A percentile compares a stretch with the other conserved stretches of the same genome.
Conservation (phyloP, 164 flowering plant species). For the Kingdonia uniflora region DNA sequence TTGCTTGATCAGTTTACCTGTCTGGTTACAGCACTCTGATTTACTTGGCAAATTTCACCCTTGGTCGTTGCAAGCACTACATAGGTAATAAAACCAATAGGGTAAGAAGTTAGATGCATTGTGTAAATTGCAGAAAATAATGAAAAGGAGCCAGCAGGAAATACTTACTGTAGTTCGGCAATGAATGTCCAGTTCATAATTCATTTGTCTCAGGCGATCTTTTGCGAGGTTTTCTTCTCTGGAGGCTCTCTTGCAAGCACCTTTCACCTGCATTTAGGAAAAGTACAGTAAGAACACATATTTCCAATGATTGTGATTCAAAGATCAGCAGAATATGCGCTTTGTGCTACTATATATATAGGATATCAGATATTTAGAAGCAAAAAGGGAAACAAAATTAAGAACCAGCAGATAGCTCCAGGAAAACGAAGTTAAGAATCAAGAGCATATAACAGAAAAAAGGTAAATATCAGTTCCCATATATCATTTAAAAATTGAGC, state of each 20-base stretch:
- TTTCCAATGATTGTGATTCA: neutral
- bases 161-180: constrained; percentile 35
- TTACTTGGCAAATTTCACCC: constrained; percentile 28
- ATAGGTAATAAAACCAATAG: neutral
- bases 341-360: no score
- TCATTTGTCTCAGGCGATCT: constrained; percentile 32
- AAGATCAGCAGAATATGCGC: neutral
- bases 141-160: neutral
- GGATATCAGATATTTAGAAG: no score
- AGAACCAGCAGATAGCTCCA: no score
- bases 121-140: neutral
- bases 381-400: no score
- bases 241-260: constrained; percentile 34
- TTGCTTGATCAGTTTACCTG: no score
- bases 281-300: no score
- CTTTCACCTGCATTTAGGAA: constrained; percentile 25
- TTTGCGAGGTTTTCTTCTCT: constrained; percentile 33
- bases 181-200: constrained; percentile 30
- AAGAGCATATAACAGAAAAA: no score
- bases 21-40: no score
- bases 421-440: no score
- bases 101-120: neutral
- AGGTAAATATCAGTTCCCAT: no score
- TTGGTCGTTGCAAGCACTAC: constrained; percentile 31
- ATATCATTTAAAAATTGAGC: no score